Evolutionary conservation across 768 basidiomycete species (phyloP), one percentile per base, ranked within the genome.

Genomic region (Auricularia sp.): DNA sequence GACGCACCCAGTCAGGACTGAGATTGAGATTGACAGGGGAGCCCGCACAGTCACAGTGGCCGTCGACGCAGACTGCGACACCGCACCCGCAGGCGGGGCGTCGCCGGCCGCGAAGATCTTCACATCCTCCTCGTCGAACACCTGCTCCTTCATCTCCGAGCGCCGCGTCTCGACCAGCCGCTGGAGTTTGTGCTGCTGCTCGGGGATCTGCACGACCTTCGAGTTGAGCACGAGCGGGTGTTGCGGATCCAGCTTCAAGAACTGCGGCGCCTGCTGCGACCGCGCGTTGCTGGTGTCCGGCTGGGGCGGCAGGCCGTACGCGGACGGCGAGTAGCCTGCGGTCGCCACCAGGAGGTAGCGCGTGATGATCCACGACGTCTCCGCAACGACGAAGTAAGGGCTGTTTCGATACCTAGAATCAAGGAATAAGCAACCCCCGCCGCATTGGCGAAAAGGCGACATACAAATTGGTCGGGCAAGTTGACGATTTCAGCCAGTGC

Each of bases 401-500:
- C 51, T 76, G 76, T 0, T 69, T 68, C 13, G 66, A 67, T 33
- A 51, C 59, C 59, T 42, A 44, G 24, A 29, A 29, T 29, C 3
- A 7, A 3, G 11, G 16, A 10, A 37, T 21, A 1, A 51, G 14
- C 16, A 51, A 16, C 42, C 10, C 10, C 16, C 47, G 21, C 21
- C 5, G 47, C 21, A 10, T 3, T n/a, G 1, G 21, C 45, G 61
- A 2, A 54, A n/a, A 10, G 47, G 3, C 13, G 14, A 68, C 77
- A 81, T n/a, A 84, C 82, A 65, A 86, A 90, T 62, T 82, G 69
- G 0, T 66, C 18, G 0, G 85, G 84, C 8, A 80, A 74, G 68
- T 89, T 90, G 70, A 88, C 84, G 16, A 87, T 79, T 74, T 90
- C 87, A 0, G 84, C 81, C 8, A 90, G 71, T 2, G 86, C 85